phyloP scores from a whole-genome alignment of 257 asterid genomes.

The Plantago ovata region DNA sequence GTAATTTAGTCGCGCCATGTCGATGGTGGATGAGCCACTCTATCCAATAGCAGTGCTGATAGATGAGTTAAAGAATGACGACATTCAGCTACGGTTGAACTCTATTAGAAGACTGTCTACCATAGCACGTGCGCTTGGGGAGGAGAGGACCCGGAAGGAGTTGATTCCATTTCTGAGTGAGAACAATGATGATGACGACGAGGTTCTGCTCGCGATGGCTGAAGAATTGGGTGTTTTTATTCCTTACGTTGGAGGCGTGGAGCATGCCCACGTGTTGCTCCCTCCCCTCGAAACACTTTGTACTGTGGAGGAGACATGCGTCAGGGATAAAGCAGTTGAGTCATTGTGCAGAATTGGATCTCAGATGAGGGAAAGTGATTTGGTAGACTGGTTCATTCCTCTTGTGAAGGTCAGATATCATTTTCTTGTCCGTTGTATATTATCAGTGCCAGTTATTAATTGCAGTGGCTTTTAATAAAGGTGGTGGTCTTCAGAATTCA shows the following conservation, averaged over 20 bases:
- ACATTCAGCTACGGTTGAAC: constrained; percentile 74
- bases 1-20: constrained; percentile 37
- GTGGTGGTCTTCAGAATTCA: too few relatives aligned
- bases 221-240: constrained; percentile 89
- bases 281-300: constrained; percentile 91
- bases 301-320: constrained; percentile 91
- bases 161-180: constrained; percentile 79
- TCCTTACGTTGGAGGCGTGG: constrained; percentile 96
- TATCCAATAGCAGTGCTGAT: constrained; percentile 93
- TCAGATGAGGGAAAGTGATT: constrained; percentile 90
- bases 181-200: constrained; percentile 94
- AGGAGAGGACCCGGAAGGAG: constrained; percentile 90
- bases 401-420: constrained; percentile 68
- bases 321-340: constrained; percentile 92
- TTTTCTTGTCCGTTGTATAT: constrained; percentile 5
- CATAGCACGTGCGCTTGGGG: constrained; percentile 96
- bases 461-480: too few relatives aligned
- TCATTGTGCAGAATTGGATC: constrained; percentile 87
- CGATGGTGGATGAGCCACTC: constrained; percentile 91
- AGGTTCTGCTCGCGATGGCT: constrained; percentile 91
- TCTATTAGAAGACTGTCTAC: constrained; percentile 86
- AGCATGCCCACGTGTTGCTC: constrained; percentile 83
- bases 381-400: constrained; percentile 74
- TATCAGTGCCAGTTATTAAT: constrained; percentile 5
- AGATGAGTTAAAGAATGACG: constrained; percentile 92